Evolutionary conservation across 345 rosid genomes (phyloP), one percentile per base, ranked within the genome.

Genomic region (Raphanus raphanistrum): DNA sequence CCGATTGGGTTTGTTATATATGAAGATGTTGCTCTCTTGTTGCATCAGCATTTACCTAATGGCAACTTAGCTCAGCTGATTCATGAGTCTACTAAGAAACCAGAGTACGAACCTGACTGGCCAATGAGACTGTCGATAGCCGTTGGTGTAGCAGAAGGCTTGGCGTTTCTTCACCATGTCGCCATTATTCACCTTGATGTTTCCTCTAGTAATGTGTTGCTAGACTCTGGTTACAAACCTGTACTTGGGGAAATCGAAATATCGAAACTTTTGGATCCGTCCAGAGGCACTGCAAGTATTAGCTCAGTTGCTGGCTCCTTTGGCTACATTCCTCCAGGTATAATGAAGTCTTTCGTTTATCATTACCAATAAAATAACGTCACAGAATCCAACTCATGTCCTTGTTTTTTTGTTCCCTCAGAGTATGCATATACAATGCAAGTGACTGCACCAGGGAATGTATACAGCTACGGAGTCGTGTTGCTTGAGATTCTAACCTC

Each of bases 261-360:
- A 64, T 94, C 98, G 5, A 95, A 92, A 78, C 92, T 92, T 78
- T 78, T 95, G 69, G 90, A 87, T 69, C 94, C 92, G 15, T 86
- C 90, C 2, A 84, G 89, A 84, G 99, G 97, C 2, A 84, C 89
- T 0, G 95, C 92, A 8, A 95, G 98, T 63, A 90, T 95, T 81
- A 92, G 98, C 70, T 87, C 96, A 41, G 96, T 95, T 78, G 98
- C 94, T 15, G 99, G 99, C 27, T 95, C 99, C 11, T 89, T 90
- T 35, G 98, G 99, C 33, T 95, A 92, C 72, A 91, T 95, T 76
- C 96, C 99, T 8, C 99, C 99, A 63, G 99, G 99, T 92, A 88
- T 1, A 58, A 10, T 57, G 3, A 55, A 25, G 29, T 69, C 63
- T 41, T 43, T 45, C 0, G 15, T n/a, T 63, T 63, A 31, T 27